Percentiles rank a stretch among this genome's conserved stretches.
phyloP scores from a whole-genome alignment of 1,284 basidiomycete genomes.

The Amylostereum areolatum region DNA sequence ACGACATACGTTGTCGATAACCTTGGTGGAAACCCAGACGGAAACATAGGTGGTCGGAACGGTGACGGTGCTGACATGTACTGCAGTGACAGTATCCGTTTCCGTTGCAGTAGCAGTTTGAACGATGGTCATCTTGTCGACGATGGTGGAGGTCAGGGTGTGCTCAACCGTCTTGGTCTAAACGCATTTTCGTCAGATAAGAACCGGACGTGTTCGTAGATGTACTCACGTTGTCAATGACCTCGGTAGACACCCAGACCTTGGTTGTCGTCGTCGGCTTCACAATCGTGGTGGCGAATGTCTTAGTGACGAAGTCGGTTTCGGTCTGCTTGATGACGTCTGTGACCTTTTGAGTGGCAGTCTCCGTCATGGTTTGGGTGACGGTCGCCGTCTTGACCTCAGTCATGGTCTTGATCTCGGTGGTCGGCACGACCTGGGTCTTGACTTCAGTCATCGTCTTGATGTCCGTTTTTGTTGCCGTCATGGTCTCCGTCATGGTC shows the following conservation, averaged over 20 bases:
- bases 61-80: slow-evolving; percentile 7
- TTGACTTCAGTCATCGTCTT: slow-evolving; percentile 10
- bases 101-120: slow-evolving; percentile 13
- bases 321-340: slow-evolving; percentile 9
- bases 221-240: slow-evolving; percentile 52
- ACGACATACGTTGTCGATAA: background rate
- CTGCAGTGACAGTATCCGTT: slow-evolving; percentile 15
- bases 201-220: background rate
- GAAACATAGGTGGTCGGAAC: slow-evolving; percentile 36
- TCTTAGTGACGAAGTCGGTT: slow-evolving; percentile 36
- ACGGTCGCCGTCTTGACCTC: slow-evolving; percentile 40
- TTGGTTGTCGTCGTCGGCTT: slow-evolving; percentile 52
- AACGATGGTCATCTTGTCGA: slow-evolving; percentile 37
- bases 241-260: slow-evolving; percentile 47
- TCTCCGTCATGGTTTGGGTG: slow-evolving; percentile 18
- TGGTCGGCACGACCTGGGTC: slow-evolving; percentile 14
- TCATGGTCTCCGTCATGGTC: slow-evolving; percentile 15
- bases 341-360: slow-evolving; percentile 19
- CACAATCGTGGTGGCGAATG: slow-evolving; percentile 36
- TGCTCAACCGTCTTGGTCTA: slow-evolving; percentile 51
- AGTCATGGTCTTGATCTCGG: slow-evolving; percentile 32
- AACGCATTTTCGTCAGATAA: background rate
- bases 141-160: slow-evolving; percentile 44
- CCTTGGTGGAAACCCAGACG: slow-evolving; percentile 22
- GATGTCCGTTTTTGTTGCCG: slow-evolving; percentile 30